Base-by-base conservation (phyloP, 1,284 basidiomycete genomes). In the Melampsora americana region DNA sequence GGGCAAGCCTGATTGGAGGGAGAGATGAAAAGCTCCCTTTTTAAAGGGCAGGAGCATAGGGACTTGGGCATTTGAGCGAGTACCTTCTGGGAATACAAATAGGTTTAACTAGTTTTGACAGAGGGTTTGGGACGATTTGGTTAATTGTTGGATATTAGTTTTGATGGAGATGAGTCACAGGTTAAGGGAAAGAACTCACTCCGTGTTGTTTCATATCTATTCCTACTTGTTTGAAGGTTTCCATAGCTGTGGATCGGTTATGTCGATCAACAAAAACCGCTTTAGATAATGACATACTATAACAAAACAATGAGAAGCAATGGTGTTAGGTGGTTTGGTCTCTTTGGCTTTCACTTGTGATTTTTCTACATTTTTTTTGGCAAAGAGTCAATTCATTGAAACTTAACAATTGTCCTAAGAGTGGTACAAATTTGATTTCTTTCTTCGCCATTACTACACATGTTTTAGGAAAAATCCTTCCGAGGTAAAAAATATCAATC, bases 21-120 rank as follows among this genome's bases (percentile, higher is more conserved):
- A 95, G 48, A 98, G 87, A 82, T 99, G 93, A 87, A 99, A 99
- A 0, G 94, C 95, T 53, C 96, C 96, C 84, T 97, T 99, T 86
- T 99, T 99, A 85, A 99, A 91, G 0, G 93, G 90, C 2, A 93
- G 86, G 81, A 97, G 84, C 44, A 87, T 86, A 9, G 89, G 87
- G 61, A 86, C 85, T 78, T 89, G 85, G n/a, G 86, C 86, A 75
- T 87, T 87, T 30, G 91, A 89, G 30, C 96, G 88, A 2, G 94
- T 97, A 46, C 94, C 93, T 84, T 96, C 94, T 1, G 93, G 92
- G 84, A 92, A 96, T 81, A 96, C 88, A 90, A 91, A 94, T 66
- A 96, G 84, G 7, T 92, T 93, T 39, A 91, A 86, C 81, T 88
- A 83, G 12, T 44, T 46, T 44, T 11, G 53, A 42, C 12, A 30